A percentile compares a stretch with the other conserved stretches of the same genome.
Evolutionary conservation across 2,329 filamentous ascomycete species (phyloP).

Genomic region (Alternaria incomplexa): DNA sequence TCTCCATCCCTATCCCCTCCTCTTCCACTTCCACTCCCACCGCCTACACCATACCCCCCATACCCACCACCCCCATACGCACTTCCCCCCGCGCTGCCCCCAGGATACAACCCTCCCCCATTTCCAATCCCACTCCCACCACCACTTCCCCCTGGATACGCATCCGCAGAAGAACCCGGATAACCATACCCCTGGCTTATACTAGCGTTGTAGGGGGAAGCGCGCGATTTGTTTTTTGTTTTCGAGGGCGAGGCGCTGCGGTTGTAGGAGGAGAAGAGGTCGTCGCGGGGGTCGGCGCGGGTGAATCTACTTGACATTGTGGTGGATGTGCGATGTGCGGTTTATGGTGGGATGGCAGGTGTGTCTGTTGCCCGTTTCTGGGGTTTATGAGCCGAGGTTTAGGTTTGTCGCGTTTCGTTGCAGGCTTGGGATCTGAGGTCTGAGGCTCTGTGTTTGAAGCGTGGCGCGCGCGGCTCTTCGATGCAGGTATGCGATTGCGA

Average conservation of each 20-base stretch:
- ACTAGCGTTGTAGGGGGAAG: constrained; percentile 28
- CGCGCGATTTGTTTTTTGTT: constrained; percentile 30
- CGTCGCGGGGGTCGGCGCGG: constrained; percentile 37
- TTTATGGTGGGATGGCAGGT: neutral
- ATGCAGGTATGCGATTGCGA: neutral
- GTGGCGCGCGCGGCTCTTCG: accelerated
- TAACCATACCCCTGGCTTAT: constrained; percentile 32
- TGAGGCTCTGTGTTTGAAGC: neutral
- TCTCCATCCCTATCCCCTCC: neutral
- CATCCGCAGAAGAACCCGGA: constrained; percentile 18
- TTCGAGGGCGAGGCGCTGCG: constrained; percentile 48
- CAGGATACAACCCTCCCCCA: constrained; percentile 16
- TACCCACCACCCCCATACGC: neutral
- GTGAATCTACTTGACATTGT: constrained; percentile 40
- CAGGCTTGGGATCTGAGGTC: neutral
- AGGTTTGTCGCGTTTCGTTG: neutral
- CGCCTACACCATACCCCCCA: constrained; percentile 10
- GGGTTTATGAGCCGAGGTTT: too few species aligned
- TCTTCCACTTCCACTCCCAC: neutral
- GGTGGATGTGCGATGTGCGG: neutral
- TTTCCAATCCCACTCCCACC: constrained; percentile 11
- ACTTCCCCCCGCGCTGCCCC: neutral
- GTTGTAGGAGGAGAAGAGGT: constrained; percentile 52
- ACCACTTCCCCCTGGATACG: constrained; percentile 35
- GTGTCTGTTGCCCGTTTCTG: too few species aligned